Evolutionary conservation across 2,329 filamentous ascomycete genomes (phyloP).

Genomic region (Monilinia polystroma): DNA sequence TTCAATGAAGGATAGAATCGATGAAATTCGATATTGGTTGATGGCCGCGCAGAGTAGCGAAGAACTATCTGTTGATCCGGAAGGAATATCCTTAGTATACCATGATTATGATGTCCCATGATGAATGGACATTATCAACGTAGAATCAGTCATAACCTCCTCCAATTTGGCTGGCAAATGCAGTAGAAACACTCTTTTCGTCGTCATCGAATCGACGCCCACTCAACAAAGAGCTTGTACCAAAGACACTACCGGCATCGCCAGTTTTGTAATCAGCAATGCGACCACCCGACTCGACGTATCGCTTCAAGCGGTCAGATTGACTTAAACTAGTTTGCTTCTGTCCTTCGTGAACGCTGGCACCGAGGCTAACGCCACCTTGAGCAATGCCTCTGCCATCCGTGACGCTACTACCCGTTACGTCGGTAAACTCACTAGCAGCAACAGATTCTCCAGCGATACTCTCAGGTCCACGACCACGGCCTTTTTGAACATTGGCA

Average conservation of each 20-base stretch:
- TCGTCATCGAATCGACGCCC: conserved; percentile 72
- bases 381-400: conserved; percentile 73
- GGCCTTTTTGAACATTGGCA: conserved; percentile 61
- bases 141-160: conserved; percentile 42
- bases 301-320: conserved; percentile 89
- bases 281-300: conserved; percentile 81
- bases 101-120: conserved; percentile 17
- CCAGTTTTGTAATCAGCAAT: conserved; percentile 53
- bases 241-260: conserved; percentile 65
- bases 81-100: conserved; percentile 18
- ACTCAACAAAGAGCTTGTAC: conserved; percentile 52
- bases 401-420: conserved; percentile 69
- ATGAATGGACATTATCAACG: conserved; percentile 15
- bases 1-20: conserved; percentile 24
- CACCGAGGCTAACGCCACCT: conserved; percentile 81
- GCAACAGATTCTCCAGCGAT: conserved; percentile 90
- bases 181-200: conserved; percentile 92
- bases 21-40: conserved; percentile 24
- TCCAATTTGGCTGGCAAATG: conserved; percentile 93
- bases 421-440: conserved; percentile 85
- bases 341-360: conserved; percentile 73
- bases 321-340: conserved; percentile 74
- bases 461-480: conserved; percentile 69
- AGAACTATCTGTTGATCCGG: conserved; percentile 24
- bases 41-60: conserved; percentile 19